A percentile compares a stretch with the other conserved stretches of the same genome.
Evolutionary conservation across 2,329 filamentous ascomycete species (phyloP).

Genomic region (Stagonosporopsis vannaccii): DNA sequence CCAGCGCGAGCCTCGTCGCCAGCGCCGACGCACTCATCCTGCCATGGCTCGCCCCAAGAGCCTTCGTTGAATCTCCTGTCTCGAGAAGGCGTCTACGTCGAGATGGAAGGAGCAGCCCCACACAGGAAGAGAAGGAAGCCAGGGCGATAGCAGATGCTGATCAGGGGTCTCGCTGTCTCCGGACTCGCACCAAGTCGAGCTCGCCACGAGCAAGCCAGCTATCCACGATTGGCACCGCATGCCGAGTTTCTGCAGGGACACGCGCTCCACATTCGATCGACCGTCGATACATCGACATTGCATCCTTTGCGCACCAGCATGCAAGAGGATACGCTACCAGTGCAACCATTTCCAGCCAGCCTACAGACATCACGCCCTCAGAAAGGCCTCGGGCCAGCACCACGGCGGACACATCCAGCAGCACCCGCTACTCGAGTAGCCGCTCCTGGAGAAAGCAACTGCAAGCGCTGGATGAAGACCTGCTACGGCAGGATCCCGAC

Average conservation of each 20-base stretch:
- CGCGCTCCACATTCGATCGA: constrained; percentile 8
- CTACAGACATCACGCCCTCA: neutral
- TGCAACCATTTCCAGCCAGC: neutral
- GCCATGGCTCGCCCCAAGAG: constrained; percentile 50
- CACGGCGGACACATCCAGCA: neutral
- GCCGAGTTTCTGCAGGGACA: neutral
- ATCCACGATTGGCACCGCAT: neutral
- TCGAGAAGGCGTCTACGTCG: constrained; percentile 20
- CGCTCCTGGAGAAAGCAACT: constrained; percentile 5
- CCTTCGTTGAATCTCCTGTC: constrained; percentile 36
- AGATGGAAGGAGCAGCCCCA: constrained; percentile 26
- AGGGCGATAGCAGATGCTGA: neutral
- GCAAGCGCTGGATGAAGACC: neutral
- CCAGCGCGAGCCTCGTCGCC: constrained; percentile 44
- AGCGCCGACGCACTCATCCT: constrained; percentile 43
- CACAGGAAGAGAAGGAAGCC: neutral
- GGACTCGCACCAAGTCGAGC: neutral
- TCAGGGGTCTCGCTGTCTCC: neutral
- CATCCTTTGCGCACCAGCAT: constrained; percentile 23
- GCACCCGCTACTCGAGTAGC: constrained; percentile 7
- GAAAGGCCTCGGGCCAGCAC: neutral
- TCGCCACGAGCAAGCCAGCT: neutral
- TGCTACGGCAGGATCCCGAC: constrained; percentile 9
- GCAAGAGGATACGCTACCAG: constrained; percentile 19
- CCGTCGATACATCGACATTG: constrained; percentile 38